Evolutionary conservation across 495 filamentous ascomycete species (phyloP).

Genomic region (Hypoxylon perforatum): DNA sequence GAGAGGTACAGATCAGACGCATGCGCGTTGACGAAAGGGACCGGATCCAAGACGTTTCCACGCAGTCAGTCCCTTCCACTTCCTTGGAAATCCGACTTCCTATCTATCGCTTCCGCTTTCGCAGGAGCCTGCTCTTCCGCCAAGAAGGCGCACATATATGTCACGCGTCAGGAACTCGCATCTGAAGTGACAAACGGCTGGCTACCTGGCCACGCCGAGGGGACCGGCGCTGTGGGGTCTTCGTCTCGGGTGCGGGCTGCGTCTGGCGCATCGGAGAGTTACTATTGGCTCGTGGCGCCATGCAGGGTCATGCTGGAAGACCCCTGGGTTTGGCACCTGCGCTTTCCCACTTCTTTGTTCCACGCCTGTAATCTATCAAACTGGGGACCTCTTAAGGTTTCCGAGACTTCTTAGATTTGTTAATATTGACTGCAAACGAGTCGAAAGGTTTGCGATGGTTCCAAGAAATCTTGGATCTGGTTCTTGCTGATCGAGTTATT

Average conservation of each 20-base stretch:
- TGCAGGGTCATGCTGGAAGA: slow-evolving; percentile 23
- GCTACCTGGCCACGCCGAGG: slow-evolving; percentile 22
- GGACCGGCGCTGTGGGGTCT: slow-evolving; percentile 14
- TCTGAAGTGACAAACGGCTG: slow-evolving; percentile 20
- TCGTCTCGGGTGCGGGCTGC: slow-evolving; percentile 27
- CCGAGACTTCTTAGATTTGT: too few species aligned
- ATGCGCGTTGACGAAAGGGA: slow-evolving; percentile 19
- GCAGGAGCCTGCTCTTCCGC: slow-evolving; percentile 14
- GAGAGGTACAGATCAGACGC: slow-evolving; percentile 12
- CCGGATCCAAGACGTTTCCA: neutral
- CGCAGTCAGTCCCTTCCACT: neutral
- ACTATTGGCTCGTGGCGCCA: slow-evolving; percentile 27
- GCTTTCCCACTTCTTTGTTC: too few species aligned
- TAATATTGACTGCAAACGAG: too few species aligned
- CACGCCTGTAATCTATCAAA: too few species aligned
- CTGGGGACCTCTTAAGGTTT: too few species aligned
- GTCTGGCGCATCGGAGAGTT: slow-evolving; percentile 3
- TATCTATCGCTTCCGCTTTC: slow-evolving; percentile 5
- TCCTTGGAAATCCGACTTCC: slow-evolving; percentile 1
- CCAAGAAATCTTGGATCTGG: too few species aligned
- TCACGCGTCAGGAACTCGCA: slow-evolving; percentile 10
- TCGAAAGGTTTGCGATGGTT: too few species aligned
- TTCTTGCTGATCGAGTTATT: too few species aligned
- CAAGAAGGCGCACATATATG: slow-evolving; percentile 10
- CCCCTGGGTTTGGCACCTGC: too few species aligned